Conservation (phyloP, 192 early-diverging fungal genomes). For the Chytriomyces sp. region DNA sequence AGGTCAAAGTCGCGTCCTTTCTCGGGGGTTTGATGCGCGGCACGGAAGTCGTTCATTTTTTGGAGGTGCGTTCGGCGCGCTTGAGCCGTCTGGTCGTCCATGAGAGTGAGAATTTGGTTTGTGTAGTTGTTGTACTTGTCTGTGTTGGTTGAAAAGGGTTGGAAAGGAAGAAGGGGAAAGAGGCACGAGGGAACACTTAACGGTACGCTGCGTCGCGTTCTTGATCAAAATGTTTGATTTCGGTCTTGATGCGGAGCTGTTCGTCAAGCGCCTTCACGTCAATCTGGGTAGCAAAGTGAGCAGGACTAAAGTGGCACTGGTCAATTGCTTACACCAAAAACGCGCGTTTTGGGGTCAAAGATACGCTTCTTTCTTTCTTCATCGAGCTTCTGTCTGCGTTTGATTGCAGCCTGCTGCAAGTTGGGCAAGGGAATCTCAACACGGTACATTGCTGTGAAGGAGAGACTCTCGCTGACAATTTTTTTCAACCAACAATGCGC, state of each 20-base stretch:
- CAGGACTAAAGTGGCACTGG: neutral
- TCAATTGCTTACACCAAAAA: slow-evolving; percentile 47
- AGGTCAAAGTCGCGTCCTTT: slow-evolving; percentile 61
- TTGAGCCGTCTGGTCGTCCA: slow-evolving; percentile 46
- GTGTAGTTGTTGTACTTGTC: slow-evolving; percentile 42
- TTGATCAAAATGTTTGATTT: slow-evolving; percentile 45
- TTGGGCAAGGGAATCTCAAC: slow-evolving; percentile 55
- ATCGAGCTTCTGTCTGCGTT: slow-evolving; percentile 50
- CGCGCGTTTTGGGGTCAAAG: slow-evolving; percentile 60
- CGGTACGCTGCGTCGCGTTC: slow-evolving; percentile 50
- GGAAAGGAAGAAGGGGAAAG: neutral
- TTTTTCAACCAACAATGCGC: neutral
- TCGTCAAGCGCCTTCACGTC: slow-evolving; percentile 58
- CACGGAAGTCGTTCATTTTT: slow-evolving; percentile 50
- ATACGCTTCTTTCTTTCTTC: slow-evolving; percentile 60
- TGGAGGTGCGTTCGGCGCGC: slow-evolving; percentile 33
- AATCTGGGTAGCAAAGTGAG: slow-evolving; percentile 40
- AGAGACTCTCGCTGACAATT: neutral
- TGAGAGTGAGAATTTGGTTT: slow-evolving; percentile 48
- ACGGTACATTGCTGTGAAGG: slow-evolving; percentile 52
- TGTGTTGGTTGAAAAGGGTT: slow-evolving; percentile 1
- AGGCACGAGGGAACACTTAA: slow-evolving; percentile 17
- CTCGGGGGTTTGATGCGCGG: slow-evolving; percentile 40
- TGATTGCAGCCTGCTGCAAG: slow-evolving; percentile 55
- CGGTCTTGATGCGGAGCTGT: slow-evolving; percentile 57